Percentiles rank a stretch among this genome's conserved stretches.
phyloP scores from a whole-genome alignment of 768 basidiomycete genomes.

The Leucosporidium creatinivorum region DNA sequence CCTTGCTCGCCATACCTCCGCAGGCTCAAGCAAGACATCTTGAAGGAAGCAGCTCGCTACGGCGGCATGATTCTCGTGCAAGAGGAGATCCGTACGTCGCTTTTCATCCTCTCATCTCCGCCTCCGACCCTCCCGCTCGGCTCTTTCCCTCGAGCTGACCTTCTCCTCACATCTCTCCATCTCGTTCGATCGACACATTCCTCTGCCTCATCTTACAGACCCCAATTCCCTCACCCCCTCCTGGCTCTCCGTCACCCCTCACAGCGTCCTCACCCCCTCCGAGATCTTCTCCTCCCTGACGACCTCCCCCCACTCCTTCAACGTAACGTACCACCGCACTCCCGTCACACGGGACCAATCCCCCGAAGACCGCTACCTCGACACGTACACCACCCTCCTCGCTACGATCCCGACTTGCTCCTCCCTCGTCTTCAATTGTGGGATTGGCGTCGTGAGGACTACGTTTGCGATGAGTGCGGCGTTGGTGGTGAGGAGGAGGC shows the following conservation, averaged over 20 bases:
- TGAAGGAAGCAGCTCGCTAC: slow-evolving; percentile 73
- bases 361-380: slow-evolving; percentile 95
- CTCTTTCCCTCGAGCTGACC: too few relatives aligned
- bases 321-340: slow-evolving; percentile 69
- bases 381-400: slow-evolving; percentile 80
- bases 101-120: too few relatives aligned
- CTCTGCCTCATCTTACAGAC: too few relatives aligned
- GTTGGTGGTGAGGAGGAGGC: slow-evolving; percentile 71
- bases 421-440: slow-evolving; percentile 86
- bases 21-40: slow-evolving; percentile 81
- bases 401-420: slow-evolving; percentile 66
- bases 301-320: slow-evolving; percentile 26
- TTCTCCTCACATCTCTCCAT: slow-evolving; percentile 35
- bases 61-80: slow-evolving; percentile 88
- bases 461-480: slow-evolving; percentile 98
- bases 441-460: slow-evolving; percentile 83
- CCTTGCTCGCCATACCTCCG: slow-evolving; percentile 33
- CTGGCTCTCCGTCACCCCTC: slow-evolving; percentile 90
- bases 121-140: too few relatives aligned
- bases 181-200: too few relatives aligned
- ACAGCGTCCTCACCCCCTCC: slow-evolving; percentile 62
- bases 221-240: neutral
- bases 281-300: neutral
- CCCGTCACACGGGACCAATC: slow-evolving; percentile 90
- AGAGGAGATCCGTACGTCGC: slow-evolving; percentile 59